Evolutionary conservation across 306 rosid genomes (phyloP).

Genomic region (Inga laurina): DNA sequence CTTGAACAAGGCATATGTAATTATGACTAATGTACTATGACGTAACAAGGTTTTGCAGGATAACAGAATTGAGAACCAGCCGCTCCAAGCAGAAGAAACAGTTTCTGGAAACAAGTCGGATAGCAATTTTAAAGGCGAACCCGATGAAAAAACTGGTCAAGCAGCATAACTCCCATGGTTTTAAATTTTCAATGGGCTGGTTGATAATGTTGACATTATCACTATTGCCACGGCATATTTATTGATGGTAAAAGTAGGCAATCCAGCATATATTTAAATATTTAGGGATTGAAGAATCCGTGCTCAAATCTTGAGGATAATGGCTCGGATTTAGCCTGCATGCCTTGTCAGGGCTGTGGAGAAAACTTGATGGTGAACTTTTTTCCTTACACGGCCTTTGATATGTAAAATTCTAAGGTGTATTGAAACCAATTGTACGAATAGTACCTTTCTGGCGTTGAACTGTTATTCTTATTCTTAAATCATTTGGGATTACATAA

Average conservation of each 20-base stretch:
- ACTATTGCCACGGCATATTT: slow-evolving; percentile 11
- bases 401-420: slow-evolving; percentile 11
- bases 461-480: not conserved
- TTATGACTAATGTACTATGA: slow-evolving; percentile 31
- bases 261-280: slow-evolving; percentile 31
- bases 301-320: slow-evolving; percentile 21
- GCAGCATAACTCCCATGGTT: slow-evolving; percentile 22
- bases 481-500: not conserved
- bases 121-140: slow-evolving; percentile 35
- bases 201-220: slow-evolving; percentile 3
- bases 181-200: slow-evolving; percentile 7
- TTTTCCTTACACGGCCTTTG: not conserved
- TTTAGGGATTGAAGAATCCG: slow-evolving; percentile 17
- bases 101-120: slow-evolving; percentile 42
- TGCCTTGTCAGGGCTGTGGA: slow-evolving; percentile 28
- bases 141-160: slow-evolving; percentile 27
- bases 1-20: slow-evolving; percentile 1
- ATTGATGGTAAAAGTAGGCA: slow-evolving; percentile 20
- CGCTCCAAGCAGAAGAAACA: slow-evolving; percentile 35
- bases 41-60: slow-evolving; percentile 67
- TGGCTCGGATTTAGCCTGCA: slow-evolving; percentile 26
- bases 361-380: slow-evolving; percentile 2
- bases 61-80: slow-evolving; percentile 46
- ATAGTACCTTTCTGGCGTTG: not conserved
- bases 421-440: not conserved